Conservation (phyloP, 139 green algal species). For the Ettlia oleoabundans region DNA sequence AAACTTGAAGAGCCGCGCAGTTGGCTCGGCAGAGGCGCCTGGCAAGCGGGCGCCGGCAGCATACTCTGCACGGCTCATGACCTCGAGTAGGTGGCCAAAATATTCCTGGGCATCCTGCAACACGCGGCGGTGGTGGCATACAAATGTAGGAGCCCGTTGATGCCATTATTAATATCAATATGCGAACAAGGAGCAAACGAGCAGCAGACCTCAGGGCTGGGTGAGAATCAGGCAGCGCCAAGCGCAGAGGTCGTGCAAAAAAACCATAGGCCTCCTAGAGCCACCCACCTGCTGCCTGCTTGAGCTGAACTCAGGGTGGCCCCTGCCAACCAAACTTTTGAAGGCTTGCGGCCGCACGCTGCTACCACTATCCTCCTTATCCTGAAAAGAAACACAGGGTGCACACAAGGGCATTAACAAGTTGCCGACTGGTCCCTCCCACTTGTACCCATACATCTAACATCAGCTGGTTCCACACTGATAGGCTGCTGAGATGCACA, state of each 20-base stretch:
- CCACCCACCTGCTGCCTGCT: constrained; percentile 66
- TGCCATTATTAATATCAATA: no score
- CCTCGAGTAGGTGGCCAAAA: constrained; percentile 88
- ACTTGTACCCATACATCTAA: neutral
- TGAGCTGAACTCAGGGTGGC: constrained; percentile 92
- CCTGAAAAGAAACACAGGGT: neutral
- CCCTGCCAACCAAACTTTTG: constrained; percentile 84
- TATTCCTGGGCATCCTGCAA: constrained; percentile 94
- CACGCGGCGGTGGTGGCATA: neutral
- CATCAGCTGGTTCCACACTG: no score
- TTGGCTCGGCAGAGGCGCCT: neutral
- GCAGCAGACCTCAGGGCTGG: no score
- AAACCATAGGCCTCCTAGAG: no score
- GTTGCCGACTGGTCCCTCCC: no score
- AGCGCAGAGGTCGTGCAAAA: no score
- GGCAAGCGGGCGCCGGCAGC: constrained; percentile 42
- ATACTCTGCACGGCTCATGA: constrained; percentile 60
- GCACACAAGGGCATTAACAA: neutral
- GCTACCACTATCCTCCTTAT: neutral
- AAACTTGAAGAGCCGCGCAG: constrained; percentile 66
- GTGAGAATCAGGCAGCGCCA: no score
- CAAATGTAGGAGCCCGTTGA: neutral
- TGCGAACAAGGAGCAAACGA: no score
- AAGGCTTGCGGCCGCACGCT: constrained; percentile 81
- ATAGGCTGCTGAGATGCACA: no score